Percentiles rank a stretch among this genome's conserved stretches.
Evolutionary conservation across 192 early-diverging fungal genomes (phyloP).

Genomic region (Coemansia sp.): DNA sequence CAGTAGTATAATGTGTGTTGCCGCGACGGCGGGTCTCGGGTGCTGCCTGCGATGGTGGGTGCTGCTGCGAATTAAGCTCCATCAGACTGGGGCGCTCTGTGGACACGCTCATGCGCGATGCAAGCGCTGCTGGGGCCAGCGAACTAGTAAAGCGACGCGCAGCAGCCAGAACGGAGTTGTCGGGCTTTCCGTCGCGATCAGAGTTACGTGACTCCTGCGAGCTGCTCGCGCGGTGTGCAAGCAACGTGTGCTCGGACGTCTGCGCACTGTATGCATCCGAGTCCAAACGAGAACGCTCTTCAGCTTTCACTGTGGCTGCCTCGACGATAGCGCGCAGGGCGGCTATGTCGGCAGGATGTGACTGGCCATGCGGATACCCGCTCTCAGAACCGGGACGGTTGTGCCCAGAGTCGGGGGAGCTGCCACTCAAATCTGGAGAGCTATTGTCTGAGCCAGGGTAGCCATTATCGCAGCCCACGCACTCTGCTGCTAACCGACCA

Average conservation of each 20-base stretch:
- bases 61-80: constrained; percentile 21
- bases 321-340: constrained; percentile 10
- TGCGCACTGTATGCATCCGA: too few species aligned
- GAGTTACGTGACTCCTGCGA: background rate
- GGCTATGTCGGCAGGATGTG: too few species aligned
- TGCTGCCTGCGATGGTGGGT: background rate
- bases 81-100: constrained; percentile 48
- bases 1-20: background rate
- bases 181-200: too few species aligned
- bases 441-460: too few species aligned
- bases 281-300: constrained; percentile 6
- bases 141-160: constrained; percentile 42
- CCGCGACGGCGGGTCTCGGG: background rate
- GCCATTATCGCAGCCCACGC: too few species aligned
- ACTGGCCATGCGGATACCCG: too few species aligned
- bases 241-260: background rate
- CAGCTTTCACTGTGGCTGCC: constrained; percentile 19
- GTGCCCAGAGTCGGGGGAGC: too few species aligned
- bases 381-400: too few species aligned
- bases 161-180: constrained; percentile 18
- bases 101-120: constrained; percentile 48
- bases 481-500: constrained; percentile 12
- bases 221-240: constrained; percentile 1
- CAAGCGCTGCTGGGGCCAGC: constrained; percentile 19
- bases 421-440: too few species aligned